A percentile compares a stretch with the other conserved stretches of the same genome.
Evolutionary conservation across 768 basidiomycete genomes (phyloP).

Genomic region (Naganishia randhawae): DNA sequence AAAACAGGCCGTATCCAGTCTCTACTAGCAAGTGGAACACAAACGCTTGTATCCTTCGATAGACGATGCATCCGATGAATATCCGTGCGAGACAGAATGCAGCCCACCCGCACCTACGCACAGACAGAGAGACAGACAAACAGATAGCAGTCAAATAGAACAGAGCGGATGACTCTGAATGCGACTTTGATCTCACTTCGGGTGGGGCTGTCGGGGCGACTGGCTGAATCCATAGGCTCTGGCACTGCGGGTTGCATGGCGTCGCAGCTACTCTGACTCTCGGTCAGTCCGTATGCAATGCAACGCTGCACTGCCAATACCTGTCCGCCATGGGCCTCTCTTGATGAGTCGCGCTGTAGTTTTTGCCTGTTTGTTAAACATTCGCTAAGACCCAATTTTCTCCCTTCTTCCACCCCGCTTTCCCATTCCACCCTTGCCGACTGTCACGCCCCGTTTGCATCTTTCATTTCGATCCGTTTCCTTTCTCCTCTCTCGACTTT

Average conservation of each 20-base stretch:
- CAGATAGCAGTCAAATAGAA: background rate
- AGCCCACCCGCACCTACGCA: no score
- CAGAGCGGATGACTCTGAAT: background rate
- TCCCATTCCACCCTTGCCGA: background rate
- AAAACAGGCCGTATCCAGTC: no score
- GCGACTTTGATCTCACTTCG: no score
- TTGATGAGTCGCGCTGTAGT: background rate
- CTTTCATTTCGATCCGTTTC: background rate
- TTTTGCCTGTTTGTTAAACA: background rate
- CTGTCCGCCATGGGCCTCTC: no score
- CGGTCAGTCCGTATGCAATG: background rate
- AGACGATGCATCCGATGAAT: slow-evolving; percentile 19
- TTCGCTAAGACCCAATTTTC: background rate
- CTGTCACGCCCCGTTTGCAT: background rate
- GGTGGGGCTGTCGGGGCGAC: no score
- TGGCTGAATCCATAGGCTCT: background rate
- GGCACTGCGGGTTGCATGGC: background rate
- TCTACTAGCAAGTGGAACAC: no score
- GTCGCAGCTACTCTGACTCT: background rate
- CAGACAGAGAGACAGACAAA: background rate
- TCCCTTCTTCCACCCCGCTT: background rate
- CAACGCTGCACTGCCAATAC: no score
- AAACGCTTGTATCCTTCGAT: slow-evolving; percentile 23
- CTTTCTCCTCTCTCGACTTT: no score
- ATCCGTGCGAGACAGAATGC: no score